Percentiles rank a stretch among this genome's conserved stretches.
Conservation (phyloP, 202 grass and related monocot genomes). For the Panicum virgatum region DNA sequence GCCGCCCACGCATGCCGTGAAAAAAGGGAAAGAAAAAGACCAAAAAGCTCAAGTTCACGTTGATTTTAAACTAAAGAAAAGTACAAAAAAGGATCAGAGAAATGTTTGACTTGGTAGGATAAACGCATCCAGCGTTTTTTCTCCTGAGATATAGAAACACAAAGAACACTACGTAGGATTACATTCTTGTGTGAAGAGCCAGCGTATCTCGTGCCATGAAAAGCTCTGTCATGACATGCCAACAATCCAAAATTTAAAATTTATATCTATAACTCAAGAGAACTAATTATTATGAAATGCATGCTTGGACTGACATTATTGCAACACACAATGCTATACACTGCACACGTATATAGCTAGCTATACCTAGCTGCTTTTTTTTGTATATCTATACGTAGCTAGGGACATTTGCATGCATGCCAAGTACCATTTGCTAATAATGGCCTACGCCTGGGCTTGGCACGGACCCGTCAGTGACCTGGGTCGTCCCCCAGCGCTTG, state of each 20-base stretch:
- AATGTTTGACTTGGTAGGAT: neutral
- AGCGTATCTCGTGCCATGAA: neutral
- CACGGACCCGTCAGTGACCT: neutral
- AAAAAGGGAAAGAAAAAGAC: neutral
- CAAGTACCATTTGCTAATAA: neutral
- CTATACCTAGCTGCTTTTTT: neutral
- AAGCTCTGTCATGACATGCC: neutral
- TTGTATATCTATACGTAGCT: neutral
- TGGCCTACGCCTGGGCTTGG: constrained; percentile 27
- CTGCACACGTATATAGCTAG: neutral
- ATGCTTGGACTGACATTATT: neutral
- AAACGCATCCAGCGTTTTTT: neutral
- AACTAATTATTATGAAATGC: neutral
- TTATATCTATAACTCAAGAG: neutral
- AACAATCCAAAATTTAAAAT: neutral
- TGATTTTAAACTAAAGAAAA: neutral
- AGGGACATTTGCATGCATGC: neutral
- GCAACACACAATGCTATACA: neutral
- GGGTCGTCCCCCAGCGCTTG: neutral
- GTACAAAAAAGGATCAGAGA: neutral
- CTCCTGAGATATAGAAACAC: neutral
- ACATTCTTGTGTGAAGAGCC: neutral
- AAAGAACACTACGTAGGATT: neutral
- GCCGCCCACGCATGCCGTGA: neutral
- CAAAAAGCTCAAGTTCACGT: neutral